Evolutionary conservation across 805 yeast genomes (phyloP).

Genomic region (Yamadazyma ubonensis): DNA sequence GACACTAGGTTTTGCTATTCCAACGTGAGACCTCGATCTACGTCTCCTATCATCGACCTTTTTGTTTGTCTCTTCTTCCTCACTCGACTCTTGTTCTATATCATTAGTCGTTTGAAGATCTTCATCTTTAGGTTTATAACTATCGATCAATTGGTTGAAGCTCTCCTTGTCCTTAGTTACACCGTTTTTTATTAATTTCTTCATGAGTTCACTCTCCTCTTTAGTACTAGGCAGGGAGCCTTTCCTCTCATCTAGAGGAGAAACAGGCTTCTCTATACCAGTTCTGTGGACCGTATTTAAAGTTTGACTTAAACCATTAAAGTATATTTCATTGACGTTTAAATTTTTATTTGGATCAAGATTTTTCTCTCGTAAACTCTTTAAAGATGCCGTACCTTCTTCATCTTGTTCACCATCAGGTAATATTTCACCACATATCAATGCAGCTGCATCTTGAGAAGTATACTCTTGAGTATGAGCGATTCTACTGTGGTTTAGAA

Average conservation of each 20-base stretch:
- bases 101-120: constrained; percentile 32
- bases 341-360: constrained; percentile 45
- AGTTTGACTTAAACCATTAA: constrained; percentile 29
- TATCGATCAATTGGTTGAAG: constrained; percentile 12
- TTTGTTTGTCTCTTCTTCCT: constrained; percentile 23
- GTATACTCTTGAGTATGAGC: constrained; percentile 71
- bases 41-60: constrained; percentile 11
- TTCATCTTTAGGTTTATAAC: constrained; percentile 8
- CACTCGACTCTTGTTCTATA: constrained; percentile 20
- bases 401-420: constrained; percentile 58
- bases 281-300: constrained; percentile 26
- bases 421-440: constrained; percentile 58
- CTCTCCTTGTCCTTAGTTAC: constrained; percentile 24
- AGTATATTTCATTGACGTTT: constrained; percentile 36
- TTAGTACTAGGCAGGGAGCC: constrained; percentile 6
- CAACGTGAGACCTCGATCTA: constrained; percentile 16
- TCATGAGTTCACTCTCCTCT: constrained; percentile 31
- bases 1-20: constrained; percentile 12
- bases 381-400: constrained; percentile 43
- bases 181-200: constrained; percentile 35
- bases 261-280: constrained; percentile 13
- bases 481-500: constrained; percentile 70
- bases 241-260: constrained; percentile 16
- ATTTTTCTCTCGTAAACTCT: constrained; percentile 31
- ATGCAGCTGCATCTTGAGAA: constrained; percentile 73